A percentile compares a stretch with the other conserved stretches of the same genome.
These are phyloP conservation scores for Apophysomyces ossiformis DNA, from an alignment of 371 early-diverging fungal genomes.

Conservation along the genomic window DNA sequence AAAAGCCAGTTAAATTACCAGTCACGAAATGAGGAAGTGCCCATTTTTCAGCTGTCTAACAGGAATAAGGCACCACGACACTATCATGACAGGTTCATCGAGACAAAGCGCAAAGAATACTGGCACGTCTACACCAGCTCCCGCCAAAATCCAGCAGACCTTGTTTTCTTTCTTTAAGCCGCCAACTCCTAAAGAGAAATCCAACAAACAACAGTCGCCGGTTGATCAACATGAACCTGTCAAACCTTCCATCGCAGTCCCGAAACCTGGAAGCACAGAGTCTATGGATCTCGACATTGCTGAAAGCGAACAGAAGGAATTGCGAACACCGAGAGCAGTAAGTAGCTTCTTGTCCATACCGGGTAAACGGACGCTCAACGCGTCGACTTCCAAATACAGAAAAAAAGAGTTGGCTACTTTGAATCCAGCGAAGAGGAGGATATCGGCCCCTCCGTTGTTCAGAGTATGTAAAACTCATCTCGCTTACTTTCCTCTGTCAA, in stretches of 20 bases:
- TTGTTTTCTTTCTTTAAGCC: constrained; percentile 47
- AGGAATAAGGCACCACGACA: too few species aligned
- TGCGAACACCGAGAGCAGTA: constrained; percentile 11
- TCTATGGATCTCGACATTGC: constrained; percentile 16
- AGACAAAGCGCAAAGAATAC: not conserved
- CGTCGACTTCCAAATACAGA: not conserved
- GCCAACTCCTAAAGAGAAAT: constrained; percentile 13
- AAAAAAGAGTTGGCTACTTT: constrained; percentile 20
- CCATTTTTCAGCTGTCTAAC: too few species aligned
- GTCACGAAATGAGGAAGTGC: too few species aligned
- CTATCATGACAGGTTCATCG: constrained; percentile 1
- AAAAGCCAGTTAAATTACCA: too few species aligned
- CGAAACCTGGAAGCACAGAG: constrained; percentile 19
- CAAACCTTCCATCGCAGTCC: not conserved
- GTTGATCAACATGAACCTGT: constrained; percentile 3
- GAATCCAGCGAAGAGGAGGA: constrained; percentile 45
- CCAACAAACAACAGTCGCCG: constrained; percentile 11
- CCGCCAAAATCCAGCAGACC: constrained; percentile 32
- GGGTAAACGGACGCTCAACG: not conserved
- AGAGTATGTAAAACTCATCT: constrained; percentile 12
- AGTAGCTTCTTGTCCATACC: not conserved
- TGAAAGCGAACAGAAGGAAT: not conserved
- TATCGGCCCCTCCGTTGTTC: too few species aligned
- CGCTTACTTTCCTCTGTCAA: not conserved
- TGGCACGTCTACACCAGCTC: not conserved